Base-by-base conservation (phyloP, 2,329 filamentous ascomycete species). In the Neofusicoccum ribis region DNA sequence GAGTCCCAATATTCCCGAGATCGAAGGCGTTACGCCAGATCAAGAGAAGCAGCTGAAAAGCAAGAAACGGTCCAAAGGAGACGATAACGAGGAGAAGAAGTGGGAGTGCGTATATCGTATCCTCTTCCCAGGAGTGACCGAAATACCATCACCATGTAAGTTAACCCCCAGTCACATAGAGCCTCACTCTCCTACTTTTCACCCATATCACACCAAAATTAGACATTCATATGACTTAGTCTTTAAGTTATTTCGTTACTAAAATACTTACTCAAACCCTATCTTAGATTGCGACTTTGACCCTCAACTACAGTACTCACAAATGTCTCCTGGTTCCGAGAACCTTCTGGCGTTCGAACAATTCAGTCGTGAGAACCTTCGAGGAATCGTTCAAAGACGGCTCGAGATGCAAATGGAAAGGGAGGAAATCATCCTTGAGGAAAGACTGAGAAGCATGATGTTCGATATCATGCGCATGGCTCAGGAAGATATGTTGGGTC, bases 101-200 rank as follows among this genome's bases (percentile, higher is more conserved):
- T 59, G 54, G 54, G 31, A 37, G 36, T 15, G 5, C 12, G n/a
- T 59, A 1, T 59, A 47, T 14, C 23, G 1, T 5, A 36, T 59
- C 37, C 41, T 59, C 9, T 46, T 59, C 9, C 54, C 54, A 5
- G 41, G n/a, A 8, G 54, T 46, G 8, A 12, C 2, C 2, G 54
- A 59, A 5, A 36, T 46, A n/a, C 54, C 54, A 2, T 59, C 54
- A 17, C 54, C 54, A 1, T 59, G 54, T 59, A 46, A 59, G 54
- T 59, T 9, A 1, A 1, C 3, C 3, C 23, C n/a, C 20, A 17
- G 7, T 47, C 44, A 0, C 2, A 4, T 17, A 1, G 1, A 11
- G 5, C 3, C 27, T 37, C 17, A 1, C 17, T 27, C 12, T 1
- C 15, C 43, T 7, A 41, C 52, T 12, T 58, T 14, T 20, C 34